phyloP scores from a whole-genome alignment of 176 grass and related monocot species.

The Rhynchospora breviuscula region DNA sequence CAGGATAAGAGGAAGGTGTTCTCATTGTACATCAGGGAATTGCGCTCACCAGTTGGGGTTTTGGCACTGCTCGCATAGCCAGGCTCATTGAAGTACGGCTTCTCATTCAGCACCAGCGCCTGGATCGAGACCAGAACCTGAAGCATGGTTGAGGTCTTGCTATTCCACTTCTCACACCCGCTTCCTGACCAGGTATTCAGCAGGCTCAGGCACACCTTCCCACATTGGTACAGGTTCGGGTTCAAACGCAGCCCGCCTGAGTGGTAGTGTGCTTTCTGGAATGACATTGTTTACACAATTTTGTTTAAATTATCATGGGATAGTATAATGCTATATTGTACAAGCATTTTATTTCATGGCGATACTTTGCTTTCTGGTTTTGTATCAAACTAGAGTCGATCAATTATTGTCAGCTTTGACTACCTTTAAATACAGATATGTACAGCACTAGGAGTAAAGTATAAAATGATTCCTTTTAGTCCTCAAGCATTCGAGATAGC shows the following conservation, averaged over 20 bases:
- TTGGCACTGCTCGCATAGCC: slow-evolving; percentile 43
- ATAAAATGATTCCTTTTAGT: not conserved
- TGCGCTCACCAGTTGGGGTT: slow-evolving; percentile 28
- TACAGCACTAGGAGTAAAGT: not conserved
- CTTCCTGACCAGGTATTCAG: slow-evolving; percentile 67
- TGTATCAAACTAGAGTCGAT: not conserved
- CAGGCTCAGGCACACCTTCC: slow-evolving; percentile 90
- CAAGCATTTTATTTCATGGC: not conserved
- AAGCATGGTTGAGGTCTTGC: slow-evolving; percentile 77
- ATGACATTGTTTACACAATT: slow-evolving; percentile 2
- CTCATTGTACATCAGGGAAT: slow-evolving; percentile 56
- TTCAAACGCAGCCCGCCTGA: slow-evolving; percentile 73
- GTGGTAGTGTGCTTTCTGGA: slow-evolving; percentile 65
- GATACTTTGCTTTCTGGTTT: not conserved
- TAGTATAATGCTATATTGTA: not conserved
- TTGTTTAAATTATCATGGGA: not conserved
- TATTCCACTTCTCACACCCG: slow-evolving; percentile 77
- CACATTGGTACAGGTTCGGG: slow-evolving; percentile 79
- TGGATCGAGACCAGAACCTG: slow-evolving; percentile 91
- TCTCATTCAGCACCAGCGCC: slow-evolving; percentile 84
- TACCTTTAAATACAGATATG: not conserved
- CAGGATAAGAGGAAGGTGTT: slow-evolving; percentile 57
- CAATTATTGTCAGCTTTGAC: not conserved
- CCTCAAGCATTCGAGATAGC: not conserved
- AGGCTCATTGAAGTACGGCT: slow-evolving; percentile 90